phyloP scores from a whole-genome alignment of 2,329 filamentous ascomycete species.

The Zymoseptoria passerinii region DNA sequence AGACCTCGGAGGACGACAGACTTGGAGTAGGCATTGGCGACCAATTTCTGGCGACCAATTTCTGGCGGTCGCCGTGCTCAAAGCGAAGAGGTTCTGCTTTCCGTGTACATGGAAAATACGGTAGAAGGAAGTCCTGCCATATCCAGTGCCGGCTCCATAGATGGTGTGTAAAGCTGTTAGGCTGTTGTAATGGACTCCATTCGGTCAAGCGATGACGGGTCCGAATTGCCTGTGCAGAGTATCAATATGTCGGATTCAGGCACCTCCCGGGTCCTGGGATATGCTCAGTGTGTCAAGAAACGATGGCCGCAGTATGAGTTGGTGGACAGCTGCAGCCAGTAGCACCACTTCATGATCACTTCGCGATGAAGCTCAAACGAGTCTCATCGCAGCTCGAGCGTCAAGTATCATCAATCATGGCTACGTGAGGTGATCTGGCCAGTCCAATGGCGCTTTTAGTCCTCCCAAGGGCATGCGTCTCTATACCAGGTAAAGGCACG shows the following conservation, averaged over 20 bases:
- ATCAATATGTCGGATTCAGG: too few relatives aligned
- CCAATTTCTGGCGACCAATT: conserved; percentile 44
- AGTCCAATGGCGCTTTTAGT: neutral
- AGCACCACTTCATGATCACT: neutral
- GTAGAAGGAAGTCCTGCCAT: conserved; percentile 45
- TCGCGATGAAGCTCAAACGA: too few relatives aligned
- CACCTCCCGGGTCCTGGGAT: too few relatives aligned
- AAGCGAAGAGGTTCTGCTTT: conserved; percentile 46
- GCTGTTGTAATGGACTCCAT: conserved; percentile 39
- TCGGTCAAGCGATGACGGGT: conserved; percentile 40
- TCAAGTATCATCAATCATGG: too few relatives aligned
- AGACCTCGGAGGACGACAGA: conserved; percentile 34
- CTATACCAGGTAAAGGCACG: neutral
- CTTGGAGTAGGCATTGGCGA: conserved; percentile 48
- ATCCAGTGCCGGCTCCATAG: conserved; percentile 47
- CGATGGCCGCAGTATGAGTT: conserved; percentile 9
- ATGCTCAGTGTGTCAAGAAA: conserved; percentile 10
- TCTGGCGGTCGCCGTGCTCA: conserved; percentile 47
- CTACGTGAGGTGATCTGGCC: neutral
- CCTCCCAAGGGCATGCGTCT: neutral
- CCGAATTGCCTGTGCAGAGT: conserved; percentile 41
- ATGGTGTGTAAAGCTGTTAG: conserved; percentile 44
- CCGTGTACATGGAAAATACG: conserved; percentile 50
- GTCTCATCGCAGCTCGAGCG: too few relatives aligned
- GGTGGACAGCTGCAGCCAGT: conserved; percentile 2